Evolutionary conservation across 202 grass and related monocot genomes (phyloP), one percentile per base, ranked within the genome.

Genomic region (Schoenoplectus tabernaemontani): DNA sequence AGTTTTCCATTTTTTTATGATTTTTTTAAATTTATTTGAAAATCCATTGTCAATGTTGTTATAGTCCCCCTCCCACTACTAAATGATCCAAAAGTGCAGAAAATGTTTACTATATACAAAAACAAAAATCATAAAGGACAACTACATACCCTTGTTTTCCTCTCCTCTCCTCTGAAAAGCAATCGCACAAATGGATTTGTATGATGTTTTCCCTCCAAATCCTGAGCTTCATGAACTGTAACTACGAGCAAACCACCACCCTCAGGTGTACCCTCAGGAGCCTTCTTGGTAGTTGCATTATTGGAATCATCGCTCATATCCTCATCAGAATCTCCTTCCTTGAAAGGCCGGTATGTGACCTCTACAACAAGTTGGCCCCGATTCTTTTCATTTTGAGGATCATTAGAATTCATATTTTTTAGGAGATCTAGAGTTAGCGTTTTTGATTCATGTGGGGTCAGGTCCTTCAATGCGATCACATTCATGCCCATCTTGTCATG

Each of bases 161-260:
- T 94, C 84, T 89, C 92, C 60, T 91, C 89, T 42, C 92, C 92
- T 82, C 16, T 91, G 66, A 94, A 94, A 59, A 86, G 11, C 50
- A 94, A 83, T 58, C 82, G 76, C 15, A 57, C 88, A 84, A 82
- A 94, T 3, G 92, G 92, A 84, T 94, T 94, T 16, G 88, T 94
- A 57, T 94, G 92, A 84, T 94, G 89, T 48, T 94, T 94, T 60
- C 92, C 89, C 75, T 94, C 89, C 77, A 94, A 50, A 84, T 94
- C 92, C 59, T 91, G 86, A 83, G 86, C 91, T 89, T 94, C 88
- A 86, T 94, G 91, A 57, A 91, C 77, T 10, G 56, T 82, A 81
- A 94, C 43, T 42, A 91, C 84, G 46, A 91, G 83, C 82, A 96
- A 89, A 61, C 92, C 92, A 82, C 92, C 89, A 82, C 87, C 92